A percentile compares a stretch with the other conserved stretches of the same genome.
Evolutionary conservation across 2,329 filamentous ascomycete genomes (phyloP).

Genomic region (Chaetomiaceae sp.): DNA sequence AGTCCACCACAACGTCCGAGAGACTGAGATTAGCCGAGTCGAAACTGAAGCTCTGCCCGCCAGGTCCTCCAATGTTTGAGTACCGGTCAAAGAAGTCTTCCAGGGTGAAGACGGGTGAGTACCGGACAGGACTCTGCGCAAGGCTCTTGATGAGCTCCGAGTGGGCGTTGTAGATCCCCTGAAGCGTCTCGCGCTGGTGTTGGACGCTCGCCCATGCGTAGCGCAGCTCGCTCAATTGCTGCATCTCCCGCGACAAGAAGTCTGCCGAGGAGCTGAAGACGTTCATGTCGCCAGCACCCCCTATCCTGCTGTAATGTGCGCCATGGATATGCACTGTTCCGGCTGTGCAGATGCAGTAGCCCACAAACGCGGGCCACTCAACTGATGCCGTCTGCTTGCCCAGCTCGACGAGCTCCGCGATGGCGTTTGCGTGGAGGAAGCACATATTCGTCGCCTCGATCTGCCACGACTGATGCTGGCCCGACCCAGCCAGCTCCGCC

Average conservation of each 20-base stretch:
- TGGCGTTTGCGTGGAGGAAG: constrained; percentile 81
- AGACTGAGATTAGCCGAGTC: constrained; percentile 73
- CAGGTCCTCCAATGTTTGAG: constrained; percentile 49
- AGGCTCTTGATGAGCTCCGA: constrained; percentile 72
- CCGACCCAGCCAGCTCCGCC: constrained; percentile 70
- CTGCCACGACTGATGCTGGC: constrained; percentile 88
- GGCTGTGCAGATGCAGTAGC: constrained; percentile 81
- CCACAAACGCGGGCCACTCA: constrained; percentile 83
- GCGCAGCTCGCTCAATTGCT: constrained; percentile 69
- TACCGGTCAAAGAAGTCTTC: constrained; percentile 89
- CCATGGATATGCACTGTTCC: constrained; percentile 87
- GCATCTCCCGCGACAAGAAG: constrained; percentile 73
- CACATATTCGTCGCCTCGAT: constrained; percentile 87
- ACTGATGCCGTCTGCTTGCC: constrained; percentile 69
- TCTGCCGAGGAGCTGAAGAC: constrained; percentile 61
- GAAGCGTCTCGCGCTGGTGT: constrained; percentile 74
- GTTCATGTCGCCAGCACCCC: constrained; percentile 48
- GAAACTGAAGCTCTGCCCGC: constrained; percentile 58
- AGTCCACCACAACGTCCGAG: constrained; percentile 60
- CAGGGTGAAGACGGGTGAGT: constrained; percentile 74
- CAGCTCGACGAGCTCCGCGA: constrained; percentile 75
- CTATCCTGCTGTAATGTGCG: constrained; percentile 64
- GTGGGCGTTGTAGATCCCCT: constrained; percentile 74
- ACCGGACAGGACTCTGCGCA: constrained; percentile 63
- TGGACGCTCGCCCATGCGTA: constrained; percentile 74